A percentile compares a stretch with the other conserved stretches of the same genome.
Evolutionary conservation across 2,329 filamentous ascomycete species (phyloP).

Genomic region (Pyrenochaeta sp.): DNA sequence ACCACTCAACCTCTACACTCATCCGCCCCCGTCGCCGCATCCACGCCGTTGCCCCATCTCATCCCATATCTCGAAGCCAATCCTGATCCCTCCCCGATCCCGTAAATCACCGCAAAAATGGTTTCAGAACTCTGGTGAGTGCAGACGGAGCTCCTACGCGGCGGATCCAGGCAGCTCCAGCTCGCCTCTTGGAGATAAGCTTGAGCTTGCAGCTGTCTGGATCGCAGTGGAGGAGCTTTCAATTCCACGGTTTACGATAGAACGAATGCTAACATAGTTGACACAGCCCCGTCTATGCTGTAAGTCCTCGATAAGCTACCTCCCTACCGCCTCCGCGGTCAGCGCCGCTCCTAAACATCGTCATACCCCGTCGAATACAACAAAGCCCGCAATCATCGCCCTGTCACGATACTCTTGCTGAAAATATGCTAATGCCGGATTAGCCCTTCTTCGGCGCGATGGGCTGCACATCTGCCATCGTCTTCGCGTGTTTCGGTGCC

Average conservation of each 20-base stretch:
- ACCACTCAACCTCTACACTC: constrained; percentile 41
- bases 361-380: constrained; percentile 15
- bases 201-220: constrained; percentile 35
- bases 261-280: constrained; percentile 35
- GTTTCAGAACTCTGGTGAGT: constrained; percentile 83
- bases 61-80: constrained; percentile 30
- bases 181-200: constrained; percentile 45
- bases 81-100: constrained; percentile 26
- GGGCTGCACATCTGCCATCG: constrained; percentile 93
- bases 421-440: constrained; percentile 30
- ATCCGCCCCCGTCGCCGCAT: constrained; percentile 36
- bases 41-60: constrained; percentile 40
- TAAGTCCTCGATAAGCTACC: constrained; percentile 66
- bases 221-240: constrained; percentile 14
- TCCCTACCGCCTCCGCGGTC: constrained; percentile 30
- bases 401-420: too few species aligned
- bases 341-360: constrained; percentile 24
- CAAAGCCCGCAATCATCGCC: background rate
- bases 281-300: constrained; percentile 93
- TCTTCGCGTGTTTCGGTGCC: constrained; percentile 95
- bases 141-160: constrained; percentile 39
- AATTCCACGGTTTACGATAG: constrained; percentile 12
- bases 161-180: constrained; percentile 44
- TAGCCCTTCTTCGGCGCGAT: constrained; percentile 96
- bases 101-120: constrained; percentile 65